A percentile compares a stretch with the other conserved stretches of the same genome.
phyloP scores from a whole-genome alignment of 176 grass and related monocot genomes.

The Oryza meridionalis region DNA sequence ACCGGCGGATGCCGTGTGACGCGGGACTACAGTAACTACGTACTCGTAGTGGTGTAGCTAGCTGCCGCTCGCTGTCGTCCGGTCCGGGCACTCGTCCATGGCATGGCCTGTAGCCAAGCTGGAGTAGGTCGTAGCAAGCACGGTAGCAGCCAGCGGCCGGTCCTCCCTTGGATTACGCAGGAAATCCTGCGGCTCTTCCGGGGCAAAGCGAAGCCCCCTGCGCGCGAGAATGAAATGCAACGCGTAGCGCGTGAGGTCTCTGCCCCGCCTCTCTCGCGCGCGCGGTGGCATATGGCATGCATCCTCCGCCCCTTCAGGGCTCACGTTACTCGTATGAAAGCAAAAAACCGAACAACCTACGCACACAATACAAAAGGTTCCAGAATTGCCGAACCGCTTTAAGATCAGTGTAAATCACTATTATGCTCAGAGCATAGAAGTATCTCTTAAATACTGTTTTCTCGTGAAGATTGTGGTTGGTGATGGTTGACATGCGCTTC shows the following conservation, averaged over 20 bases:
- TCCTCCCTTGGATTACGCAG: not conserved
- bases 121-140: not conserved
- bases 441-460: not conserved
- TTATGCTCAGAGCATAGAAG: not conserved
- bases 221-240: not conserved
- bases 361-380: not conserved
- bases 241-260: not conserved
- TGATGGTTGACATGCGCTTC: not conserved
- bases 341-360: not conserved
- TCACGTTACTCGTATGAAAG: not conserved
- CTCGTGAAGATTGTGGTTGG: not conserved
- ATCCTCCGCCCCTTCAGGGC: too few species aligned
- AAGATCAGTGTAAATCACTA: too few species aligned
- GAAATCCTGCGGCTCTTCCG: conserved; percentile 4
- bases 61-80: not conserved
- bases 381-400: too few species aligned
- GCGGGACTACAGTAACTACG: not conserved
- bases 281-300: not conserved
- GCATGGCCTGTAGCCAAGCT: not conserved
- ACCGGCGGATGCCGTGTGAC: not conserved
- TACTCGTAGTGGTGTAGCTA: not conserved
- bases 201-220: not conserved
- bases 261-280: not conserved
- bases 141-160: not conserved
- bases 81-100: not conserved